phyloP scores from a whole-genome alignment of 164 flowering plant species.

The Macadamia tetraphylla region DNA sequence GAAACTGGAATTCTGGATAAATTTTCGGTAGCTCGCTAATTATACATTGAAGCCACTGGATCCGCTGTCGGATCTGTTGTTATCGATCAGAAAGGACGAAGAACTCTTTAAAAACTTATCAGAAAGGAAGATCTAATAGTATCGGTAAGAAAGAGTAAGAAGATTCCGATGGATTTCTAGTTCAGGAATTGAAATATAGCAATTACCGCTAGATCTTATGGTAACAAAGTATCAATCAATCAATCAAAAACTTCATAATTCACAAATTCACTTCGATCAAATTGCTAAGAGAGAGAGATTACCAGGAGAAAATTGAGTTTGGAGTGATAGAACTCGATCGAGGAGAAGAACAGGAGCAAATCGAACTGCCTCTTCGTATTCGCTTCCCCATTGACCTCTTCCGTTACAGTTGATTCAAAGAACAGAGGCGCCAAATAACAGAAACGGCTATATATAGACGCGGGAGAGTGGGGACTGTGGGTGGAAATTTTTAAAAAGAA shows the following conservation, averaged over 20 bases:
- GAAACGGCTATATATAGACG: slow-evolving; percentile 11
- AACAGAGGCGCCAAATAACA: background rate
- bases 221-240: background rate
- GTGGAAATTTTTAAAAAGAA: background rate
- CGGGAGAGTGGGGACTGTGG: slow-evolving; percentile 1
- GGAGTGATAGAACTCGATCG: slow-evolving; percentile 18
- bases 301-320: slow-evolving; percentile 37
- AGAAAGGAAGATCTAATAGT: background rate
- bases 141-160: background rate
- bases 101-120: too few species aligned
- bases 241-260: background rate
- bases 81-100: too few species aligned
- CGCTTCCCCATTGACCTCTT: slow-evolving; percentile 23
- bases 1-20: too few species aligned
- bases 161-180: background rate
- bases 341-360: slow-evolving; percentile 44
- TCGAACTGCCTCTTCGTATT: slow-evolving; percentile 24
- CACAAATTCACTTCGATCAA: too few species aligned
- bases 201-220: background rate
- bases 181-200: background rate
- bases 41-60: too few species aligned
- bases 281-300: slow-evolving; percentile 14
- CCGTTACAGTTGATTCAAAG: background rate
- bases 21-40: too few species aligned
- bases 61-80: too few species aligned